phyloP scores from a whole-genome alignment of 148 eudicot species.

The Cornus kousa region DNA sequence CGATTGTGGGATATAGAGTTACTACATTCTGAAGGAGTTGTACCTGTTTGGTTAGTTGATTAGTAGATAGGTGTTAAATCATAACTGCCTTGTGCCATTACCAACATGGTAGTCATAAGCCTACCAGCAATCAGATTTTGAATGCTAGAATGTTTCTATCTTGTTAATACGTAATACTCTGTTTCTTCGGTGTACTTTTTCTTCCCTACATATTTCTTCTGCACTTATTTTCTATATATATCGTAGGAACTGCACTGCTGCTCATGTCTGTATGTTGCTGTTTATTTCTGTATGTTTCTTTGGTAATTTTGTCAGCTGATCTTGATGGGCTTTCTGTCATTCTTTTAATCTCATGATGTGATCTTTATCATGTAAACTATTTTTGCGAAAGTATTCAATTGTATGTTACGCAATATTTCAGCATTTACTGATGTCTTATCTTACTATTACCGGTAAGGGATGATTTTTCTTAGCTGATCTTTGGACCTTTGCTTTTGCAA shows the following conservation, averaged over 20 bases:
- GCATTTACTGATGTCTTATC: neutral
- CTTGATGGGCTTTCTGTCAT: neutral
- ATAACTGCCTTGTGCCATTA: neutral
- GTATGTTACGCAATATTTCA: neutral
- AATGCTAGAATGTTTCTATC: neutral
- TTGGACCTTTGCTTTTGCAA: neutral
- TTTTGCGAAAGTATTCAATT: neutral
- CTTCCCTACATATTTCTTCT: neutral
- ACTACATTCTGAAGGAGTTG: neutral
- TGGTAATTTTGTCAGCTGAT: neutral
- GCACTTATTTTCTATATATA: neutral
- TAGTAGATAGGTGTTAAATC: neutral
- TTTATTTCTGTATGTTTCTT: neutral
- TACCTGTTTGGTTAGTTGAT: neutral
- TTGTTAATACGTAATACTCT: neutral
- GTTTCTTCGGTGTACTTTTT: neutral
- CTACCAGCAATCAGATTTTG: neutral
- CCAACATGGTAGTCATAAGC: neutral
- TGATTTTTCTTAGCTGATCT: no score
- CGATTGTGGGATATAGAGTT: neutral
- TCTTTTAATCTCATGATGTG: neutral
- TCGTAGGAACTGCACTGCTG: no score
- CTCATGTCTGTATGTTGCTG: neutral
- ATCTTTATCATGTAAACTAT: neutral
- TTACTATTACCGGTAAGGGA: neutral